Evolutionary conservation across 352 stramenopile species (phyloP), one percentile per base, ranked within the genome.

Genomic region (Phytophthora fragariaefolia): DNA sequence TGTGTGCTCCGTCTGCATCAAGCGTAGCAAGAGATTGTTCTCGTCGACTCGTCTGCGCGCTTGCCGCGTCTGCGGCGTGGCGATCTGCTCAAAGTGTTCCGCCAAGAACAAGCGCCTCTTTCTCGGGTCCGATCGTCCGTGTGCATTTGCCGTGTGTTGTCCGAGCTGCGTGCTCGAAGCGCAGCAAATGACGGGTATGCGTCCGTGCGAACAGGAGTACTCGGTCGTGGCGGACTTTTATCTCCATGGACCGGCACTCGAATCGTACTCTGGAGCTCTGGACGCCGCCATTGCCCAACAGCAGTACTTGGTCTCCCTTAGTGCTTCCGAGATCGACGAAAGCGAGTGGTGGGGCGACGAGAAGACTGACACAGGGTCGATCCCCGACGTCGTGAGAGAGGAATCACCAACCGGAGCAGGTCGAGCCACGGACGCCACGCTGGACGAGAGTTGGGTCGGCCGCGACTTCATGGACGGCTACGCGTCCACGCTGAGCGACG

Each of bases 1-100:
- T 17, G 60, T 78, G 53, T 74, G 69, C 54, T 77, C 64, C 26
- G 58, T 74, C 58, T 77, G 69, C 48, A 74, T 74, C 45, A 77
- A 77, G 38, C 58, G 64, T 5, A 71, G 40, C 34, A 60, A 65
- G 15, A 36, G 47, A 0, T 40, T 77, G 42, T 77, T 71, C 46
- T 63, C 58, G 22, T 43, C 52, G 27, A 68, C 58, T 9, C 60
- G 43, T 50, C 60, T 71, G 27, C 66, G 58, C 9, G 32, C 61
- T 6, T 74, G 69, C 26, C 64, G 58, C 2, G 55, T 77, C 8
- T 77, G 69, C 46, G 59, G 54, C 28, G 49, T 55, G 18, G 54
- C 55, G n/a, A 69, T 77, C 28, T 74, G 69, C 48, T 68, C 64
- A 43, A 77, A 77, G 45, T 77, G 69, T 23, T 74, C 58, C 3